Evolutionary conservation across 108 stramenopile species (phyloP), one percentile per base, ranked within the genome.

Genomic region (Chaetoceros tenuissimus): DNA sequence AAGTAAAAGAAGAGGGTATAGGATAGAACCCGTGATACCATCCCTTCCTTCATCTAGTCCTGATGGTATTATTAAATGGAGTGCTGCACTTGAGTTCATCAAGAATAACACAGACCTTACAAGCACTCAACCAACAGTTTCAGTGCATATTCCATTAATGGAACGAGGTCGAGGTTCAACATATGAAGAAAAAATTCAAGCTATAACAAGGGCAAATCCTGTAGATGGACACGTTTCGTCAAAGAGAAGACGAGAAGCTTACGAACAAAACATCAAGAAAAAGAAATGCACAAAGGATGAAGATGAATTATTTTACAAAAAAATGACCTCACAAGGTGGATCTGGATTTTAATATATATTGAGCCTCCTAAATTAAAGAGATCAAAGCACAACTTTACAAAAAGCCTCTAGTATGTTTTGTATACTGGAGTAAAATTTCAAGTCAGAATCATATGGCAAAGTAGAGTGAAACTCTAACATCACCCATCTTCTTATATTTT

Each of bases 111-210:
- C 24, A 0, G 7, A 54, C 0, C 20, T 73, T 21, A 61, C 58
- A 28, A 53, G 66, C 17, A 62, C 66, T 45, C 75, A 78, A n/a
- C 31, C 59, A 18, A 63, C 61, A 0, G 79, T 80, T 18, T 50
- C 70, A 24, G 64, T 84, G 0, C 85, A 94, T 63, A 59, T 77
- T 50, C 82, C 84, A n/a, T 40, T 94, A 0, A 58, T 76, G 68
- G 57, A 80, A 53, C 74, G 94, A 62, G 51, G 70, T 7, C 62
- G 31, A 46, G 94, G 94, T 17, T 83, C 85, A 25, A 85, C 89
- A 0, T 94, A 94, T 64, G 94, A 91, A 69, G 87, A 94, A 71
- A 94, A 94, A 61, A 68, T 94, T 10, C 62, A 67, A 28, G 72
- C 85, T 8, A 53, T 83, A 20, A 46, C 63, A 28, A 10, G 2